These are phyloP conservation scores for Leccinellum luteum DNA, from an alignment of 768 basidiomycete genomes.

Conservation along the genomic window DNA sequence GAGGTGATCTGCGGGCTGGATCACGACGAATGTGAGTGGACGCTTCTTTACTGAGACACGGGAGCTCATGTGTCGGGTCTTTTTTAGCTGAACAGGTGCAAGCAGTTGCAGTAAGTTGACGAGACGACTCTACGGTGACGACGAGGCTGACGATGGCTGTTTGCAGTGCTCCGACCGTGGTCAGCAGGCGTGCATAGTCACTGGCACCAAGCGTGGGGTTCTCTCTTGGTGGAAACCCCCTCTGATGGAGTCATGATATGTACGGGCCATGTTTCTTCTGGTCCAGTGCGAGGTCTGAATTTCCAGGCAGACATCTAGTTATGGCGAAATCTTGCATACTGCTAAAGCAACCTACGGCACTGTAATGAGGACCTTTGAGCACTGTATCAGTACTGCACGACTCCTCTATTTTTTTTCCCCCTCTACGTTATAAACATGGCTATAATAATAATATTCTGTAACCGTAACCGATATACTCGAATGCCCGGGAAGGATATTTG, in stretches of 20 bases:
- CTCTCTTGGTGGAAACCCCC: conserved; percentile 56
- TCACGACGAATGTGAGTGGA: conserved; percentile 52
- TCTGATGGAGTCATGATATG: conserved; percentile 25
- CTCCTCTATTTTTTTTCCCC: conserved; percentile 1
- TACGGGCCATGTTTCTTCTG: conserved; percentile 10
- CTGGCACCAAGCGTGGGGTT: conserved; percentile 53
- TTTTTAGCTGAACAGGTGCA: conserved; percentile 31
- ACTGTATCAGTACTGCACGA: conserved; percentile 34
- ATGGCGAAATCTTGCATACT: conserved; percentile 32
- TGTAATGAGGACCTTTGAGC: conserved; percentile 27
- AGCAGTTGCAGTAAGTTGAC: conserved; percentile 34
- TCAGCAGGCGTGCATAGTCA: conserved; percentile 41
- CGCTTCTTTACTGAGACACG: background rate
- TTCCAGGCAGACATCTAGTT: conserved; percentile 5
- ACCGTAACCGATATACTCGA: conserved; percentile 21
- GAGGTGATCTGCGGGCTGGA: conserved; percentile 57
- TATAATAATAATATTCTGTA: conserved; percentile 17
- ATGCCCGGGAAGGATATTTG: conserved; percentile 19
- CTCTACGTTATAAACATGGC: conserved; percentile 23
- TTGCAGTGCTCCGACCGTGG: conserved; percentile 47
- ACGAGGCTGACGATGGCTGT: conserved; percentile 25
- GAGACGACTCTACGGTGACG: background rate
- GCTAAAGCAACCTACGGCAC: conserved; percentile 23
- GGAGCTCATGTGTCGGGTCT: conserved; percentile 8
- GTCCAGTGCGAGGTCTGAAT: conserved; percentile 11